Conservation (phyloP, 2,329 filamentous ascomycete genomes). For the Apiospora sp. region DNA sequence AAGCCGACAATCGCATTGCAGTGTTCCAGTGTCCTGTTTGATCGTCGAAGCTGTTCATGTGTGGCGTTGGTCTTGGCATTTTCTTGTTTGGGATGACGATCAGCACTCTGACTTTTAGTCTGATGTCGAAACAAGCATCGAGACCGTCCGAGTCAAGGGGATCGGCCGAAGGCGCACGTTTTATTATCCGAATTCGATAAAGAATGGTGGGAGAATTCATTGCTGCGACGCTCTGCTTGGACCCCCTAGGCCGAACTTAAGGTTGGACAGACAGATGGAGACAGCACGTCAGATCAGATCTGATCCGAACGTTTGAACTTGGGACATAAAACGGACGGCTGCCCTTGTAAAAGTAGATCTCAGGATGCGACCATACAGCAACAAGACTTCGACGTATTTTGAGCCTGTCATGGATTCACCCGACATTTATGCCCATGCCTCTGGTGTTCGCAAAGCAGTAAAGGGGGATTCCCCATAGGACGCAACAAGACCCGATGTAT, state of each 20-base stretch:
- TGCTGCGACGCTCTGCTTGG: background rate
- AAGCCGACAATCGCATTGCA: background rate
- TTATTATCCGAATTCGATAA: background rate
- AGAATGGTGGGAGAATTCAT: background rate
- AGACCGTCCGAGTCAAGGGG: background rate
- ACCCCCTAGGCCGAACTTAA: background rate
- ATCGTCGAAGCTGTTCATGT: slow-evolving; percentile 19
- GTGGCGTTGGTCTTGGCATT: background rate
- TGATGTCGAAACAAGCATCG: slow-evolving; percentile 8
- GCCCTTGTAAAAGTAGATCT: background rate
- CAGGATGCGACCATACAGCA: background rate
- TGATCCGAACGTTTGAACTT: background rate
- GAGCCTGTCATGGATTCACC: background rate
- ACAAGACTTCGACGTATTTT: background rate
- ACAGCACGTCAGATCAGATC: slow-evolving; percentile 7
- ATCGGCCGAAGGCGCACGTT: background rate
- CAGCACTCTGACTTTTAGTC: background rate
- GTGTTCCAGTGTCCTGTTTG: background rate
- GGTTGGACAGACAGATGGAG: background rate
- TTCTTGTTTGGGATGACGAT: background rate
- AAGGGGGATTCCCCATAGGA: background rate
- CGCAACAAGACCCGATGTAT: background rate
- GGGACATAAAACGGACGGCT: background rate
- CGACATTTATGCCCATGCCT: background rate
- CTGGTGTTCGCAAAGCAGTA: no score